These are phyloP conservation scores for Paragyromitra xinjiangensis DNA, from an alignment of 495 filamentous ascomycete species.

Conservation along the genomic window DNA sequence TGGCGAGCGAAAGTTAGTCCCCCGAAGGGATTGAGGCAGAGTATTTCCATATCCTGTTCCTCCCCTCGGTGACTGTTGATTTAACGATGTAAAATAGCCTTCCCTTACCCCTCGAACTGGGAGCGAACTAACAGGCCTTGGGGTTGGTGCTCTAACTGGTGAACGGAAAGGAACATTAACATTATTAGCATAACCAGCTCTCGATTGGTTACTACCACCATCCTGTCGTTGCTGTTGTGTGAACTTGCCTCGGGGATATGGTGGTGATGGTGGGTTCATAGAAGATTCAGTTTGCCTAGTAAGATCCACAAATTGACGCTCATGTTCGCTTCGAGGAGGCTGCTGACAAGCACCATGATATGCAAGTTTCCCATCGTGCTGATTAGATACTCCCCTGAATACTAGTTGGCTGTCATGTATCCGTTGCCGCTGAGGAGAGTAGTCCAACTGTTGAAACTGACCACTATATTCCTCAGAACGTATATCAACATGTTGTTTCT, in stretches of 20 bases:
- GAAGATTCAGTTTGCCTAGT: slow-evolving; percentile 1
- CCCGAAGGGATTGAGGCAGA: slow-evolving; percentile 5
- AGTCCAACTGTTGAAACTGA: slow-evolving; percentile 30
- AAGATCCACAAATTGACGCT: slow-evolving; percentile 37
- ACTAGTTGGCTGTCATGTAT: slow-evolving; percentile 4
- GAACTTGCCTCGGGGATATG: background rate
- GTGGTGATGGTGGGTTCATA: background rate
- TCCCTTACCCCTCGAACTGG: slow-evolving; percentile 17
- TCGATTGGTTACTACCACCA: background rate
- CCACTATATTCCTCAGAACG: slow-evolving; percentile 5
- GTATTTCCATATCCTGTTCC: slow-evolving; percentile 21
- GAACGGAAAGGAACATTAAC: slow-evolving; percentile 32
- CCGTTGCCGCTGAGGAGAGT: slow-evolving; percentile 23
- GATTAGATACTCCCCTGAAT: background rate
- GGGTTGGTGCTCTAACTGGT: slow-evolving; percentile 17
- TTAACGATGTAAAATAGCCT: slow-evolving; percentile 19
- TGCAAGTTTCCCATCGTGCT: background rate
- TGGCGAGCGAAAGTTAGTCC: slow-evolving; percentile 12
- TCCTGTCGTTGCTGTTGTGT: slow-evolving; percentile 10
- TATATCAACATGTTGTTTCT: background rate
- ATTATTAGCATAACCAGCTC: slow-evolving; percentile 14
- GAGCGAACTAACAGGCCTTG: slow-evolving; percentile 11
- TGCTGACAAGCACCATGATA: slow-evolving; percentile 8
- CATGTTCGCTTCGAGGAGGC: slow-evolving; percentile 1
- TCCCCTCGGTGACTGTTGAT: slow-evolving; percentile 11